Evolutionary conservation across 352 stramenopile species (phyloP).

Genomic region (Discostella stelligera): DNA sequence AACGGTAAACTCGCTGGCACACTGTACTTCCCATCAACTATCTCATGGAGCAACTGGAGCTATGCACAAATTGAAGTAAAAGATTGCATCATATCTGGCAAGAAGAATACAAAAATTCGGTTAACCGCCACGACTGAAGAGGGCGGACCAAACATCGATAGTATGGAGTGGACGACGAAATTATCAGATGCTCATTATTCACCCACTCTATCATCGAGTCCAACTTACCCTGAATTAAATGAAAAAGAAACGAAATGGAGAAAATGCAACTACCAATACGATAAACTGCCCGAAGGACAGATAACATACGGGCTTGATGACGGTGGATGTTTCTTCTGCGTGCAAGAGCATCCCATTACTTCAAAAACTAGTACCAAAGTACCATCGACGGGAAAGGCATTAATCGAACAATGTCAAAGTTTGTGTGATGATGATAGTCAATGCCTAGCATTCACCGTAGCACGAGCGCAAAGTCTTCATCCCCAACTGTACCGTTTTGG

Average conservation of each 20-base stretch:
- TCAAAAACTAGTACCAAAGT: neutral
- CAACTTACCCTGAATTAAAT: neutral
- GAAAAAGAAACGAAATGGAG: neutral
- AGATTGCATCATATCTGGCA: neutral
- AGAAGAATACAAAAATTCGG: neutral
- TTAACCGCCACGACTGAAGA: neutral
- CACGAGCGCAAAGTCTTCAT: neutral
- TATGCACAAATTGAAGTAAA: neutral
- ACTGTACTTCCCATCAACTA: neutral
- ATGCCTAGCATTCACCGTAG: conserved; percentile 17
- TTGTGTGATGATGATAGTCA: conserved; percentile 1
- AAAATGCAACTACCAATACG: conserved; percentile 11
- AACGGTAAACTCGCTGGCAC: neutral
- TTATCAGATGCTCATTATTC: neutral
- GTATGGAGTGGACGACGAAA: neutral
- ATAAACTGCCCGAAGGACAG: conserved; percentile 1
- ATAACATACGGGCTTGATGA: conserved; percentile 17
- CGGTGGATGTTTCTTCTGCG: conserved; percentile 18
- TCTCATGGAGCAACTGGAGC: neutral
- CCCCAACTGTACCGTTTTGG: conserved; percentile 5
- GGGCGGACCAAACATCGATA: conserved; percentile 6
- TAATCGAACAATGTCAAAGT: neutral
- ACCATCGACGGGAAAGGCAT: neutral
- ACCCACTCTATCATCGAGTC: neutral
- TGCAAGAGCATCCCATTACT: neutral